Evolutionary conservation across 2,329 filamentous ascomycete genomes (phyloP), one percentile per base, ranked within the genome.

Genomic region (Hirsutella minnesotensis): DNA sequence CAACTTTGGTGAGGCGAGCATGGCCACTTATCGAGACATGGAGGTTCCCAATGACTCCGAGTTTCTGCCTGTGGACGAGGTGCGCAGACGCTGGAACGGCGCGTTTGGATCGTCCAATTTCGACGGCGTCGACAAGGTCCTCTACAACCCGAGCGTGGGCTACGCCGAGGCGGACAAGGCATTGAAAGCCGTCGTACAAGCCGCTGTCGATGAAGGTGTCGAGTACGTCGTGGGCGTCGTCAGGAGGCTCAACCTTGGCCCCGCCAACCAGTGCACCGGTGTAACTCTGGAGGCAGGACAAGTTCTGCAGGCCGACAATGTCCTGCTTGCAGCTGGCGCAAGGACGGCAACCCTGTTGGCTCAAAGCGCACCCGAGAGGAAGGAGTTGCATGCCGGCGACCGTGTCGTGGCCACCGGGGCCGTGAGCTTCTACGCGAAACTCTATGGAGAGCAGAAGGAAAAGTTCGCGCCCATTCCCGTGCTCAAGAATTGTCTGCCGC

Each of bases 131-230:
- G 71, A 72, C 46, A 69, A 70, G 48, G 65, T 79, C 16, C 64
- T 76, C 19, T 67, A 72, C 49, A 80, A 79, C 60, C 71, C 70
- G 46, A 70, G 66, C 27, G 76, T 73, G 55, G 76, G 76, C 2
- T 79, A 74, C 66, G 75, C 68, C 16, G 70, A 74, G 40, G 76
- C 76, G 12, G 74, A 74, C 44, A 72, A 77, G 55, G 67, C 71
- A 31, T 58, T 80, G 39, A 60, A 63, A 40, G 73, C 72, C 12
- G 69, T 79, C 13, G 73, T 74, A 7, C 68, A 70, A 45, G 64
- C 64, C 40, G 69, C 66, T 20, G 52, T 78, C 9, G 65, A 70
- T 41, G 56, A 70, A 27, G 77, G 76, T 7, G 75, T 75, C 47
- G 67, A 73, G 50, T 78, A 77, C 46, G 62, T 75, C 13, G 61